Evolutionary conservation across 2,329 filamentous ascomycete genomes (phyloP).

Genomic region (Tothia fuscella): DNA sequence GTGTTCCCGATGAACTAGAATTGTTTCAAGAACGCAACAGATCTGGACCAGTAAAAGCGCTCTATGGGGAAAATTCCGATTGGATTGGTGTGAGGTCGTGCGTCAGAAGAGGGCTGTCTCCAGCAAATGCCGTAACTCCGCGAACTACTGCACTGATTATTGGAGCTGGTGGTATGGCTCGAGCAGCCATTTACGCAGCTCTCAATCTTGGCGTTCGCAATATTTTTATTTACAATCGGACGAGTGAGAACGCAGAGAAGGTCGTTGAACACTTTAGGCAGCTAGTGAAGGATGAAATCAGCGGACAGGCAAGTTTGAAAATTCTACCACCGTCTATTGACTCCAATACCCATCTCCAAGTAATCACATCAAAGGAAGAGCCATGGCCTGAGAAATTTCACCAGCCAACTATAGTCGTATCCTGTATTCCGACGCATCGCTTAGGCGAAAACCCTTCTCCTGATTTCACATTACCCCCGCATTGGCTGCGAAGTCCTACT

Average conservation of each 20-base stretch:
- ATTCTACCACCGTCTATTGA: conserved; percentile 15
- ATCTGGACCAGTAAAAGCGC: conserved; percentile 52
- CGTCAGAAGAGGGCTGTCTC: conserved; percentile 59
- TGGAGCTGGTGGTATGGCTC: conserved; percentile 61
- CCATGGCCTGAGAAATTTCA: conserved; percentile 53
- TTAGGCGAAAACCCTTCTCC: conserved; percentile 53
- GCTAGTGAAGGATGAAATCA: conserved; percentile 24
- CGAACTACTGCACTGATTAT: conserved; percentile 42
- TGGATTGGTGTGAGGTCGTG: conserved; percentile 70
- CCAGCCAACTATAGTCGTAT: conserved; percentile 61
- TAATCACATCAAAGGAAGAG: conserved; percentile 47
- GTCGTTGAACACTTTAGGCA: conserved; percentile 60
- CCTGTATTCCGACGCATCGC: conserved; percentile 61
- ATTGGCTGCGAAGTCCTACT: conserved; percentile 59
- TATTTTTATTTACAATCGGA: conserved; percentile 65
- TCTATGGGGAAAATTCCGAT: conserved; percentile 72
- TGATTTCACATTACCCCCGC: conserved; percentile 41
- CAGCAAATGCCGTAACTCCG: conserved; percentile 47
- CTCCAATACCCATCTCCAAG: conserved; percentile 33
- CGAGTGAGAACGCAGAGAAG: conserved; percentile 51
- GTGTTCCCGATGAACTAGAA: conserved; percentile 41
- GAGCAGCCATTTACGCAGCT: conserved; percentile 67
- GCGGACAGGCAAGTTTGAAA: background rate
- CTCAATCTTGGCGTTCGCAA: conserved; percentile 64
- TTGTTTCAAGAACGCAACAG: conserved; percentile 48